Base-by-base conservation (phyloP, 306 rosid genomes). In the Dicorynia guianensis region DNA sequence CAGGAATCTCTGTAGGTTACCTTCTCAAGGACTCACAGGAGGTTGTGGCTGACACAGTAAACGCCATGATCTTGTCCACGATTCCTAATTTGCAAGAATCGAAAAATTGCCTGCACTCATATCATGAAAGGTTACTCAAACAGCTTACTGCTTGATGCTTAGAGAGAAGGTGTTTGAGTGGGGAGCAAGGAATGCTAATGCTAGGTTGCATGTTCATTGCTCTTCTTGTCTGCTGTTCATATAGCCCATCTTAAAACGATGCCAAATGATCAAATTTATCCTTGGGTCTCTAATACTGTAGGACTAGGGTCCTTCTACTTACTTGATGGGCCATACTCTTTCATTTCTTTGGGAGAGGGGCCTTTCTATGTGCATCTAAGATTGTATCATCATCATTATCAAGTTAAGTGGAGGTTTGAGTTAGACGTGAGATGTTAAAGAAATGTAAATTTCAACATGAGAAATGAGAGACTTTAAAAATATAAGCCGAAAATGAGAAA, bases 111-210 rank as follows among this genome's bases (percentile, higher is more conserved):
- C 69, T 96, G 84, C 93, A 86, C 67, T 87, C 99, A 0, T 67
- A 84, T 75, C 97, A 92, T 3, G 99, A 96, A 83, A 84, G 82
- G 86, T 71, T 96, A 71, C 90, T 96, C 34, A 82, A 88, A 80
- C 99, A 96, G 87, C 91, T 96, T 30, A 92, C 93, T 47, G 97
- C 99, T 18, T 90, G 97, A 85, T 83, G 93, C 86, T 82, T 89
- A 76, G 96, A 87, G 84, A 85, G 90, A 77, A 82, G 97, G 77
- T 85, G 89, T 10, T 83, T 90, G 81, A 87, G 80, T 75, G 97
- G 97, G 55, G 96, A 87, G 38, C 93, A 96, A 76, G 99, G 99
- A 88, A 79, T 71, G 62, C 76, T 88, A 90, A 85, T 76, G 79
- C 80, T 75, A 63, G 80, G 40, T 59, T 61, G 69, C 68, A n/a